Base-by-base conservation (phyloP, 805 yeast genomes). In the Komagataella ulmi region DNA sequence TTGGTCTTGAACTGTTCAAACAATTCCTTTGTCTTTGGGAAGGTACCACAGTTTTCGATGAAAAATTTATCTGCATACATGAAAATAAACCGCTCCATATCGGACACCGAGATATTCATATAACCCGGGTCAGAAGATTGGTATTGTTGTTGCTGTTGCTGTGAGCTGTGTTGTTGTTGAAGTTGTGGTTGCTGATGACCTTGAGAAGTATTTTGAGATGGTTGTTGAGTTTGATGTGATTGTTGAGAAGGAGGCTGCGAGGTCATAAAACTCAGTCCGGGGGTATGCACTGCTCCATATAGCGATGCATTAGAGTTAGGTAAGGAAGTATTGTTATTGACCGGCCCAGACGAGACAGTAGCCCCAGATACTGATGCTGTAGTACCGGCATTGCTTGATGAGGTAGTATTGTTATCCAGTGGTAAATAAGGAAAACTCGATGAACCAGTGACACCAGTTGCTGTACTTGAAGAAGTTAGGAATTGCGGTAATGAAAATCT, bases 71-170 rank as follows among this genome's bases (percentile, higher is more conserved):
- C 67, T 6, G 65, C 61, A 54, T 63, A 64, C 10, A 65, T 59
- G 52, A 63, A 66, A 23, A 66, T 56, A 40, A 66, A 60, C 51
- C 57, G 61, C 51, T 66, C 70, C 65, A 66, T 65, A 52, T 65
- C 68, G 7, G 55, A 46, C 30, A 50, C 49, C 7, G 50, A 48
- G n/a, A 48, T 30, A 30, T 30, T 30, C 40, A 30, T 17, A 30
- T 17, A 46, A 17, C 17, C 19, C 47, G 44, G 48, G 17, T n/a
- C 44, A 23, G 17, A 45, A 8, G 40, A 10, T 10, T 30, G 24
- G 46, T n/a, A 53, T 14, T 23, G 48, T 10, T 46, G 48, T 10
- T 46, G 53, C 19, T 49, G 55, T n/a, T 45, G 51, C 14, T 50
- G 46, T 24, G 45, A 30, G 3, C 17, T 10, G 7, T 19, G 48